Evolutionary conservation across 2,329 filamentous ascomycete species (phyloP).

Genomic region (Colletotrichum scovillei): DNA sequence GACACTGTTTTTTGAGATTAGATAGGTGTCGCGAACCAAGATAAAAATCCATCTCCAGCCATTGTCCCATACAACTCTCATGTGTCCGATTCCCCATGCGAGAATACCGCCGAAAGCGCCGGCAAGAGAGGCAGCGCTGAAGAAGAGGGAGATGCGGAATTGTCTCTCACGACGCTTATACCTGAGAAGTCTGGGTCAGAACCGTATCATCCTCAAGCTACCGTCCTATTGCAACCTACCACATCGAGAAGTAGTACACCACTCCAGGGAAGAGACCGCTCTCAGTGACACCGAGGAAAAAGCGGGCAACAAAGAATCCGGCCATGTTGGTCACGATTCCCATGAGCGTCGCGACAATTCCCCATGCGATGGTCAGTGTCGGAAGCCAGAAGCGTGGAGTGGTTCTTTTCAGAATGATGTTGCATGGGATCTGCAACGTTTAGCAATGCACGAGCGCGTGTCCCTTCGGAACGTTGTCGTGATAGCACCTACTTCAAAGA

Average conservation of each 20-base stretch:
- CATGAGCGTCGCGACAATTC: constrained; percentile 62
- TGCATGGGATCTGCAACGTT: constrained; percentile 64
- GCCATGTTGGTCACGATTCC: constrained; percentile 61
- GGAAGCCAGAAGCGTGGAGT: constrained; percentile 68
- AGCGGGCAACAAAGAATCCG: constrained; percentile 64
- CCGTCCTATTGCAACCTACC: constrained; percentile 46
- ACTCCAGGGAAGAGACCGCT: constrained; percentile 64
- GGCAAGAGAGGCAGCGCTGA: constrained; percentile 64
- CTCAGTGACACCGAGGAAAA: constrained; percentile 67
- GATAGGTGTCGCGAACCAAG: constrained; percentile 51
- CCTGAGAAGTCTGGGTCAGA: neutral
- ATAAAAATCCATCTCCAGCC: constrained; percentile 73
- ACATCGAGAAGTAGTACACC: constrained; percentile 63
- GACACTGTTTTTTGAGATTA: constrained; percentile 41
- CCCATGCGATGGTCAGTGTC: constrained; percentile 67
- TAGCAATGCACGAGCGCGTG: neutral
- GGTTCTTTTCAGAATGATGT: constrained; percentile 70
- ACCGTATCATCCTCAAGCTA: neutral
- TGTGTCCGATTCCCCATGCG: constrained; percentile 66
- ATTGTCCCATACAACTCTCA: constrained; percentile 62
- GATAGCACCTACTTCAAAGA: constrained; percentile 60
- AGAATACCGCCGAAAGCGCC: constrained; percentile 68
- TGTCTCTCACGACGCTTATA: constrained; percentile 64
- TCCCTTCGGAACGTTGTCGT: rapidly evolving
- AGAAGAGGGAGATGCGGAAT: constrained; percentile 67